phyloP scores from a whole-genome alignment of 345 rosid species.

The Cardamine occulta region DNA sequence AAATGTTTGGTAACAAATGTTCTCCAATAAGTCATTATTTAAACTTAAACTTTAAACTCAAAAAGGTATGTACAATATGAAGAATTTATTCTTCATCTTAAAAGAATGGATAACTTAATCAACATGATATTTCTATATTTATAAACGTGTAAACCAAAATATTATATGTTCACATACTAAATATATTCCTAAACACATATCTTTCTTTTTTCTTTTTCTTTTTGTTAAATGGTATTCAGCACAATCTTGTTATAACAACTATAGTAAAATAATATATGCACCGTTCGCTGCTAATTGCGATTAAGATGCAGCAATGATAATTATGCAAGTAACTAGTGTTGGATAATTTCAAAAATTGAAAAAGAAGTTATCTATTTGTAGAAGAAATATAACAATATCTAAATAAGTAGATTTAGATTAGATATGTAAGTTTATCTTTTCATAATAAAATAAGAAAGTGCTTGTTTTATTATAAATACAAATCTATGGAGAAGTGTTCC shows the following conservation, averaged over 20 bases:
- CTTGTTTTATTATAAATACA: too few relatives aligned
- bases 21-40: neutral
- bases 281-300: neutral
- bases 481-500: too few relatives aligned
- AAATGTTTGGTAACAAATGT: neutral
- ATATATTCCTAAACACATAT: neutral
- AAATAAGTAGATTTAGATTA: too few relatives aligned
- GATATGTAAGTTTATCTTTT: too few relatives aligned
- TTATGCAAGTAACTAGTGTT: neutral
- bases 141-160: neutral
- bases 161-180: neutral
- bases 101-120: conserved; percentile 23
- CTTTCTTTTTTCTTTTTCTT: neutral
- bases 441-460: too few relatives aligned
- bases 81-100: conserved; percentile 7
- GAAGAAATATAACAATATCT: too few relatives aligned
- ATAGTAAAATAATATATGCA: neutral
- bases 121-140: neutral
- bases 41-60: too few relatives aligned
- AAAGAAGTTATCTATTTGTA: too few relatives aligned
- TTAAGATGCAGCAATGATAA: neutral
- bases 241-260: neutral
- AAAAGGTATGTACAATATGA: neutral
- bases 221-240: neutral
- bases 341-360: too few relatives aligned